Evolutionary conservation across 805 yeast species (phyloP).

Genomic region (Blastobotrys chiropterorum): DNA sequence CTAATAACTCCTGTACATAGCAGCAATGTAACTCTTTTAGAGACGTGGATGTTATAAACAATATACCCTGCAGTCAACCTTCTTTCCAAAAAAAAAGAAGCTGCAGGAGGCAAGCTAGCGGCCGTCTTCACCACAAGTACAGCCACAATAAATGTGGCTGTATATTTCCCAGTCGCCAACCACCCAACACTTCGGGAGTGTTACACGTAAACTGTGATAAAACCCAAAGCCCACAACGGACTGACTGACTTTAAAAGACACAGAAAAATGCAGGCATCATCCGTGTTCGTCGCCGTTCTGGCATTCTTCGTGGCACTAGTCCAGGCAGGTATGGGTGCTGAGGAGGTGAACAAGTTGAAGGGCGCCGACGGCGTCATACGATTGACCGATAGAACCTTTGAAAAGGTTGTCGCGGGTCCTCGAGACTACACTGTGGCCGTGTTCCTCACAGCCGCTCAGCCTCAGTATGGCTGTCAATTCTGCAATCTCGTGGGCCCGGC

Average conservation of each 20-base stretch:
- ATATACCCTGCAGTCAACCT: no score
- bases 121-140: no score
- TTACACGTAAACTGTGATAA: background rate
- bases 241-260: background rate
- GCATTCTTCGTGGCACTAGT: background rate
- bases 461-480: conserved; percentile 67
- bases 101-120: no score
- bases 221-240: background rate
- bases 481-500: conserved; percentile 69
- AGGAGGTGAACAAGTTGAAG: background rate
- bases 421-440: conserved; percentile 64
- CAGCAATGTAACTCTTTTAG: no score
- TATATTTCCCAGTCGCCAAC: background rate
- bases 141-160: background rate
- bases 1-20: no score
- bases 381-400: conserved; percentile 57
- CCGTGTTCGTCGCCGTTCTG: background rate
- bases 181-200: background rate
- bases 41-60: no score
- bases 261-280: background rate
- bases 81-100: no score
- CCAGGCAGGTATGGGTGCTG: conserved; percentile 2
- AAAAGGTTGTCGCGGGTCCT: conserved; percentile 50
- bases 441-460: conserved; percentile 66
- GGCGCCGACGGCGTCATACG: conserved; percentile 33